A percentile compares a stretch with the other conserved stretches of the same genome.
These are phyloP conservation scores for Monilinia laxa DNA, from an alignment of 2,329 filamentous ascomycete genomes.

Conservation along the genomic window DNA sequence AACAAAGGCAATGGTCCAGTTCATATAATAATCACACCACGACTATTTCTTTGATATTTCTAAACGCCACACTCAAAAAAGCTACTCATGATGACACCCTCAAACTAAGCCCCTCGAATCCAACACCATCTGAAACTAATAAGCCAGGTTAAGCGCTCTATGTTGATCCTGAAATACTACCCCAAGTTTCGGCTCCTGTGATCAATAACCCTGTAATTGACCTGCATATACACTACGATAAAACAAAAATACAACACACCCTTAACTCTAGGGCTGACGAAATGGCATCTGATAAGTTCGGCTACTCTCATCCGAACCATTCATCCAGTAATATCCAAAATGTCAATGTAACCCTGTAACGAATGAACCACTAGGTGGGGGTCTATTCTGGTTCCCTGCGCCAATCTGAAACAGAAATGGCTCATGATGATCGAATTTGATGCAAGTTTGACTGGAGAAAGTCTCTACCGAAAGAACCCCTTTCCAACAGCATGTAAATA, in stretches of 20 bases:
- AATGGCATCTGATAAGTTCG: conserved; percentile 14
- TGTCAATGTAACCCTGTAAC: background rate
- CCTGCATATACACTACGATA: background rate
- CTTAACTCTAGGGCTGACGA: conserved; percentile 5
- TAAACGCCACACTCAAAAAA: background rate
- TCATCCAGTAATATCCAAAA: background rate
- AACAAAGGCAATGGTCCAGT: background rate
- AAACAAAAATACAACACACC: conserved; percentile 5
- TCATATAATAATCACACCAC: conserved; percentile 7
- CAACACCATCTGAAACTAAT: conserved; percentile 1
- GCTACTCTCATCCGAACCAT: conserved; percentile 6
- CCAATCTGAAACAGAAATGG: conserved; percentile 11
- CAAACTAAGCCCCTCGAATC: background rate
- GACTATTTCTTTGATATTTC: background rate
- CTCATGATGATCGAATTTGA: background rate
- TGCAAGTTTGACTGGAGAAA: conserved; percentile 2
- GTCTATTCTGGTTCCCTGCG: conserved; percentile 13
- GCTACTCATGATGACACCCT: background rate
- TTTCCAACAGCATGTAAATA: background rate
- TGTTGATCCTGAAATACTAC: conserved; percentile 2
- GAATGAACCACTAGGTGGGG: background rate
- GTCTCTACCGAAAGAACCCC: background rate
- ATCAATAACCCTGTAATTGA: conserved; percentile 3
- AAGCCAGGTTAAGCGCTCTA: background rate
- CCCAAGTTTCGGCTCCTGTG: conserved; percentile 10